Base-by-base conservation (phyloP, 108 stramenopile species). In the Skeletonema menzelii region DNA sequence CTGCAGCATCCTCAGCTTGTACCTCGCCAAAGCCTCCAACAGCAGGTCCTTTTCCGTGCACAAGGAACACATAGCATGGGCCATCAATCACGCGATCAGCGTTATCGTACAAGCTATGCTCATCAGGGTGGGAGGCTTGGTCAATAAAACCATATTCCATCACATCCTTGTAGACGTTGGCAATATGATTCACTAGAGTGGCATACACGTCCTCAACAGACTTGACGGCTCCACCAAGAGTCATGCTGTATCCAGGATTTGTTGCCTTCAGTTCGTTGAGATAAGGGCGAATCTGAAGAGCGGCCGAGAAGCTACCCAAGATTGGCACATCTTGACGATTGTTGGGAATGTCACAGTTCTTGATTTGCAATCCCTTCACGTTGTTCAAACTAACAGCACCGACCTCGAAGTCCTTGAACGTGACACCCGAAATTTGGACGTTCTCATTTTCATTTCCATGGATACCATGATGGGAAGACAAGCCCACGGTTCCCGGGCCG, bases 371-470 rank as follows among this genome's bases (percentile, higher is more conserved):
- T 13, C 27, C 17, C 13, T 59, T 14, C n/a, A 69, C 73, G 11
- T 53, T 53, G 59, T 74, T 74, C 59, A 74, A 61, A 6, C 55
- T 27, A 20, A 74, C 57, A 34, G 68, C 73, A 10, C 56, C 73
- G 6, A 69, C 68, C 68, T 74, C 73, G 5, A 74, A 74, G 55
- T 70, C 68, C 13, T 24, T 20, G 27, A 74, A 69, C 0, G 24
- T 59, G 32, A 74, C 37, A 59, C 71, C 35, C 6, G 26, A n/a
- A 35, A 79, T 67, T 0, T 13, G 4, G 13, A 79, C 30, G 28
- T 79, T 64, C 22, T 24, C 19, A 32, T 74, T 79, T 22, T 56
- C 63, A 26, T 79, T 79, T 8, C 77, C 77, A 60, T 79, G 77
- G 22, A 79, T 67, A n/a, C 77, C 77, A 49, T 73, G 72, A 61